Evolutionary conservation across 495 filamentous ascomycete species (phyloP).

Genomic region (Lineolata rhizophorae): DNA sequence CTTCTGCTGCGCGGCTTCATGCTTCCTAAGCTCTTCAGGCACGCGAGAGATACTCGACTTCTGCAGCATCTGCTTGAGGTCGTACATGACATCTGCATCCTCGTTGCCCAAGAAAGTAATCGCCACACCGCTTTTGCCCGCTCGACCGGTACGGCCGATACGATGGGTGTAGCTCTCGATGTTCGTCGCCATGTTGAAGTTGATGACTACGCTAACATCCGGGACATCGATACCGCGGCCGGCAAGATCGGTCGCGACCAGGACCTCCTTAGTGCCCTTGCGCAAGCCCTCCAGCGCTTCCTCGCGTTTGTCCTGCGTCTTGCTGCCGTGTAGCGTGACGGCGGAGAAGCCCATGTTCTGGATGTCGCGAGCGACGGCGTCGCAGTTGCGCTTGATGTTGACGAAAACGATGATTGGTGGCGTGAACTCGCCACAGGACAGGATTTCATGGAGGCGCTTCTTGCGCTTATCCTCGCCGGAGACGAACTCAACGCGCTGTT

Average conservation of each 20-base stretch:
- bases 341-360: conserved; percentile 82
- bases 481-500: conserved; percentile 90
- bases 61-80: conserved; percentile 86
- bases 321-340: conserved; percentile 83
- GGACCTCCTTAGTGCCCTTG: conserved; percentile 53
- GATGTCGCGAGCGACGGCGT: conserved; percentile 87
- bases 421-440: conserved; percentile 63
- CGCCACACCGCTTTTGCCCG: conserved; percentile 90
- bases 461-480: conserved; percentile 89
- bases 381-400: conserved; percentile 99
- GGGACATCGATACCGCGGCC: conserved; percentile 96
- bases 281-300: conserved; percentile 76
- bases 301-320: conserved; percentile 95
- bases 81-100: conserved; percentile 75
- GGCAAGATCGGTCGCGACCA: conserved; percentile 95
- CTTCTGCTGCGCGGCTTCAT: conserved; percentile 85
- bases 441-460: conserved; percentile 83
- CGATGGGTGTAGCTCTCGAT: conserved; percentile 97
- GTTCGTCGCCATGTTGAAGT: conserved; percentile 93
- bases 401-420: conserved; percentile 98
- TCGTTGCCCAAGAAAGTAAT: conserved; percentile 93
- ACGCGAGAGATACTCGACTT: conserved; percentile 81
- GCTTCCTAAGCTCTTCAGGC: conserved; percentile 81
- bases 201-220: conserved; percentile 83
- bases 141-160: conserved; percentile 93